Base-by-base conservation (phyloP, 345 rosid genomes). In the Hypericum androsaemum region DNA sequence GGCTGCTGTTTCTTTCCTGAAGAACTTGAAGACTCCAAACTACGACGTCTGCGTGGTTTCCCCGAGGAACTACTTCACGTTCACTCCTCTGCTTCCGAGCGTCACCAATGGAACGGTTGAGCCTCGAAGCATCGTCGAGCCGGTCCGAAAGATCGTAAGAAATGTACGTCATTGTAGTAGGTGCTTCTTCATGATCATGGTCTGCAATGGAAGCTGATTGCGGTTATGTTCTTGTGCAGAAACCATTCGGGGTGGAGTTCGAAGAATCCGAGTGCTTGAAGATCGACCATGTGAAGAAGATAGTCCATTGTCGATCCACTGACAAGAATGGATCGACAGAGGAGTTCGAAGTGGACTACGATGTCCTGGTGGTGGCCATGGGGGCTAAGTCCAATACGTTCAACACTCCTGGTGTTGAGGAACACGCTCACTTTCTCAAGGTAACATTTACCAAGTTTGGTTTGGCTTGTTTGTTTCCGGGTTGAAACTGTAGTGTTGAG, bases 41-140 rank as follows among this genome's bases (percentile, higher is more conserved):
- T 80, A 67, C 16, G 88, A 88, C 36, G 81, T 84, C 49, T 77
- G 77, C 17, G 74, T 88, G 22, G 82, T 88, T 10, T 88, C 94
- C 1, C 94, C 86, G 0, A 86, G 86, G 2, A 88, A 82, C 64
- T 88, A 75, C 52, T 88, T 88, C 48, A 80, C 84, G 0, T 88
- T 88, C 69, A 88, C 95, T 50, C 95, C 97, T n/a, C 60, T 82
- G 58, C 47, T 88, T 38, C 97, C 95, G 0, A 88, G 86, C 54
- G 88, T 84, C 13, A 82, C 92, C 15, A 77, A 71, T 73, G 95
- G 97, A 17, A 82, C 95, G 0, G 87, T 84, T 0, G 95, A 88
- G 63, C 86, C 95, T 14, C 90, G 96, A 12, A 88, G 97, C 77
- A 65, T 88, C 12, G 90, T 88, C 0, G 90, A 88, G 61, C 95